phyloP scores from a whole-genome alignment of 306 rosid genomes.

The Glycine latifolia region DNA sequence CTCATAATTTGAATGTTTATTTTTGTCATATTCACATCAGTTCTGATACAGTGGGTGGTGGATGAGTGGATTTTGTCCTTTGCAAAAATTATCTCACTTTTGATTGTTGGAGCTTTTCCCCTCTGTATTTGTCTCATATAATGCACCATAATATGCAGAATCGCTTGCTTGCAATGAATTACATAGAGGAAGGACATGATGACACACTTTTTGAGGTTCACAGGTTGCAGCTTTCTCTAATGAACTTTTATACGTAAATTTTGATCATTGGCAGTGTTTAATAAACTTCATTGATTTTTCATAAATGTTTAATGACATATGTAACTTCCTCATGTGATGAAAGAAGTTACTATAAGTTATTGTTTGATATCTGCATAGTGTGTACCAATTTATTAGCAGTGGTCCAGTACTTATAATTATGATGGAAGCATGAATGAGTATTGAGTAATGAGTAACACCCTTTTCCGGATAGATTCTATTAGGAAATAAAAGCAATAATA shows the following conservation, averaged over 20 bases:
- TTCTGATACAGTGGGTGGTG: not conserved
- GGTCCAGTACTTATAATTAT: not conserved
- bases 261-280: not conserved
- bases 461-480: not conserved
- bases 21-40: not conserved
- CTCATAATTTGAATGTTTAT: not conserved
- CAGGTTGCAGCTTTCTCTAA: constrained; percentile 21
- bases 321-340: constrained; percentile 17
- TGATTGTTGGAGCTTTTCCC: not conserved
- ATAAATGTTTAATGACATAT: not conserved
- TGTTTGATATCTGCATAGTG: not conserved
- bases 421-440: not conserved
- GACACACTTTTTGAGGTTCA: constrained; percentile 19
- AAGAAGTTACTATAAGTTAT: not conserved
- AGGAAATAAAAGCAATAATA: not conserved
- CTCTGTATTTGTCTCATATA: not conserved
- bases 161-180: constrained; percentile 24
- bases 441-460: not conserved
- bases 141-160: constrained; percentile 13
- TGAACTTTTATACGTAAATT: not conserved
- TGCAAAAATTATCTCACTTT: not conserved
- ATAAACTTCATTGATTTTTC: not conserved
- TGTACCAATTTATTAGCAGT: not conserved
- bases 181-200: constrained; percentile 17
- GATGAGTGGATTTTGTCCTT: constrained; percentile 16